These are phyloP conservation scores for Begonia fuchsioides DNA, from an alignment of 306 rosid genomes.

Conservation along the genomic window DNA sequence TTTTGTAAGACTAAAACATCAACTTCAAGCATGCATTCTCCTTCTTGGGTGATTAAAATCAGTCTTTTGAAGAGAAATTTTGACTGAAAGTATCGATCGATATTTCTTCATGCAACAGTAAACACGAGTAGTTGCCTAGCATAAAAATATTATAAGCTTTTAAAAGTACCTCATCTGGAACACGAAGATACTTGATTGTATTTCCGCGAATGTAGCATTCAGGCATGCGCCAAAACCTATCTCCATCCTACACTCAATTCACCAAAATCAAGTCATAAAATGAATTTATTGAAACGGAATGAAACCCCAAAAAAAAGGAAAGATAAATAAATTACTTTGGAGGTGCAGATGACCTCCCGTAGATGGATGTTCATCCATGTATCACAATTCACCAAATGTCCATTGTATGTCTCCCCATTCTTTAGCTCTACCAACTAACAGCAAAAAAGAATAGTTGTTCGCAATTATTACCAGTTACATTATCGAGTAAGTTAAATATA, in stretches of 20 bases:
- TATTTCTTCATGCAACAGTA: not conserved
- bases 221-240: conserved; percentile 98
- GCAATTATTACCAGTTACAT: conserved; percentile 11
- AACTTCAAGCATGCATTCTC: not conserved
- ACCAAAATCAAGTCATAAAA: not conserved
- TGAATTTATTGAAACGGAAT: not conserved
- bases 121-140: not conserved
- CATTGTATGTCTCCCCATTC: conserved; percentile 92
- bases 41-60: not conserved
- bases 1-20: too few relatives aligned
- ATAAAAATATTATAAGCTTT: not conserved
- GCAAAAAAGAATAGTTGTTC: too few relatives aligned
- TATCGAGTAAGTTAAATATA: not conserved
- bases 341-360: conserved; percentile 81
- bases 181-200: conserved; percentile 90
- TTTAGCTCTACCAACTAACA: conserved; percentile 78
- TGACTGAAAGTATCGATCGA: too few relatives aligned
- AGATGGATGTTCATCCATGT: conserved; percentile 99
- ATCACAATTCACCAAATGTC: conserved; percentile 88
- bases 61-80: too few relatives aligned
- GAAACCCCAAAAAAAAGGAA: not conserved
- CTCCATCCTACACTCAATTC: conserved; percentile 69
- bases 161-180: conserved; percentile 83
- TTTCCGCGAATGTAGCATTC: conserved; percentile 96
- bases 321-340: conserved; percentile 30